Evolutionary conservation across 768 basidiomycete genomes (phyloP).

Genomic region (Tulasnella sp.): DNA sequence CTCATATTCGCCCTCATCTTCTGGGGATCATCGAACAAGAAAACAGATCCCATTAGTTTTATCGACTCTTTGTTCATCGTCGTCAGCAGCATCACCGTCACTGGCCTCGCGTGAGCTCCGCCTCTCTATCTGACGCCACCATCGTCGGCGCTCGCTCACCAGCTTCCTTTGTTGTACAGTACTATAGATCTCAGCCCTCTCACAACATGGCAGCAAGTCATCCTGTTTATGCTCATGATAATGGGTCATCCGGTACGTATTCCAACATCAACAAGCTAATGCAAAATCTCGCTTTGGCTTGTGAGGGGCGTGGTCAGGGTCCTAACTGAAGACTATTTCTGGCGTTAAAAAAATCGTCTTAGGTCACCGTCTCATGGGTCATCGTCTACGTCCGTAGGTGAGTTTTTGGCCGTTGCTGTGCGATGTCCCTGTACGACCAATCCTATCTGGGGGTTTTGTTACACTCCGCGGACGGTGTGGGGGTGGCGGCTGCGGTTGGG

Average conservation of each 20-base stretch:
- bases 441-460: not conserved
- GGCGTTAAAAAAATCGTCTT: constrained; percentile 24
- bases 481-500: constrained; percentile 2
- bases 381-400: constrained; percentile 79
- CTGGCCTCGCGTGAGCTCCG: constrained; percentile 42
- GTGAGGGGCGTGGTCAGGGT: not conserved
- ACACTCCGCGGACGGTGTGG: not conserved
- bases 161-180: not conserved
- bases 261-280: constrained; percentile 25
- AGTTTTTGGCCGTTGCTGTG: constrained; percentile 38
- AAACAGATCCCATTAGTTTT: constrained; percentile 56
- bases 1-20: constrained; percentile 78
- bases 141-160: constrained; percentile 7
- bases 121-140: not conserved
- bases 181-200: constrained; percentile 40
- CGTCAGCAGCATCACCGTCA: constrained; percentile 77
- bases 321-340: constrained; percentile 11
- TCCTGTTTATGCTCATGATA: constrained; percentile 73
- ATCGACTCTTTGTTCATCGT: constrained; percentile 79
- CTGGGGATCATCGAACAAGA: constrained; percentile 51
- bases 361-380: constrained; percentile 81
- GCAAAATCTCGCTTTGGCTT: constrained; percentile 27
- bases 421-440: not conserved
- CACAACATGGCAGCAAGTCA: constrained; percentile 44
- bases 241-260: constrained; percentile 69